Evolutionary conservation across 352 stramenopile species (phyloP), one percentile per base, ranked within the genome.

Genomic region (Pseudoperonospora humuli): DNA sequence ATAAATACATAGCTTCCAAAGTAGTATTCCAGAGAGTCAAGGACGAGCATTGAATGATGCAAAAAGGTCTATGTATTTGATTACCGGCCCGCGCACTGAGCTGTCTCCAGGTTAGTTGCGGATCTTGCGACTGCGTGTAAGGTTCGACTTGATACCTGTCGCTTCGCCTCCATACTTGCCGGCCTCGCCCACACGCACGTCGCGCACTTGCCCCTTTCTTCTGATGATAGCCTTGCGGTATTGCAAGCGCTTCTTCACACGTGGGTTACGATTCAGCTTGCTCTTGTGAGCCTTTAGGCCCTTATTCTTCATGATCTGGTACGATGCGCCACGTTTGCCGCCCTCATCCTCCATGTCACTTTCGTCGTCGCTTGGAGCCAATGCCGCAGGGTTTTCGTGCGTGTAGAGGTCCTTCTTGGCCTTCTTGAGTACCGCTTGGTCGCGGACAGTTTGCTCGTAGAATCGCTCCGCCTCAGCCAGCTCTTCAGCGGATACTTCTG

Each of bases 221-320:
- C 89, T 73, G 57, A 98, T 97, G 20, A 98, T 61, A n/a, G 95
- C 95, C 74, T 98, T 98, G 47, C 91, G 80, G 75, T 97, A 99
- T 64, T 98, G 88, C 61, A 98, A 64, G 43, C 96, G 78, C 64
- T 99, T 99, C 84, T 98, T 99, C 40, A 98, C 88, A 54, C 96
- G 89, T 39, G 96, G 96, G 64, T 99, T 99, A 32, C 96, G 83
- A 70, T 98, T 98, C 45, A 98, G 73, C 65, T 98, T 99, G 68
- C 79, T 95, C 70, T 98, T 98, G 79, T 98, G 95, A 19, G 96
- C 77, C 51, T 97, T 97, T 42, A 99, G 75, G 7, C 96, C 96
- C 56, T 95, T 86, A 70, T 99, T 99, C 68, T 98, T 98, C 53
- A 99, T 89, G 41, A 99, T 99, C 48, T 95, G 75, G 52, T 94